Conservation (phyloP, 257 asterid species). For the Craterostigma plantagineum region DNA sequence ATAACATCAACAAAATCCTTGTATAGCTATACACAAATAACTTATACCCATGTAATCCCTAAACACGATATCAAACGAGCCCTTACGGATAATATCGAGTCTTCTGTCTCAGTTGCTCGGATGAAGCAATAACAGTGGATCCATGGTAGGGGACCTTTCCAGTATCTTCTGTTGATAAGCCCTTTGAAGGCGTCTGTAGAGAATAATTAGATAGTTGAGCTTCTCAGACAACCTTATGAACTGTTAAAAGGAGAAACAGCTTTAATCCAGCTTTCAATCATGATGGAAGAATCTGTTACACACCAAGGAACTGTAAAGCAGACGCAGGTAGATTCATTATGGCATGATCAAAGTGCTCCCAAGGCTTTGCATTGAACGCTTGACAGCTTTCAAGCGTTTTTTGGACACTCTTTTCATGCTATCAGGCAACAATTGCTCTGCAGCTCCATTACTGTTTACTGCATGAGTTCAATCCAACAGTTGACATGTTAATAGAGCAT, state of each 20-base stretch:
- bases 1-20: no score
- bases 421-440: constrained; percentile 14
- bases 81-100: constrained; percentile 41
- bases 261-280: no score
- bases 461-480: constrained; percentile 9
- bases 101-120: constrained; percentile 51
- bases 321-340: constrained; percentile 96
- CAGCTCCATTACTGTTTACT: constrained; percentile 18
- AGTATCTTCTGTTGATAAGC: constrained; percentile 35
- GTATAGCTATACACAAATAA: no score
- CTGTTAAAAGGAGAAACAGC: no score
- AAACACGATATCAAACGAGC: no score
- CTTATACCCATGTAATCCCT: no score
- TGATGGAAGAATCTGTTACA: constrained; percentile 1
- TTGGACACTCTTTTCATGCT: constrained; percentile 32
- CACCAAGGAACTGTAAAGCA: constrained; percentile 80
- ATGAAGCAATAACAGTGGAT: constrained; percentile 95
- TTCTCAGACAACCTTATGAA: no score
- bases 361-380: constrained; percentile 40
- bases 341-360: constrained; percentile 89
- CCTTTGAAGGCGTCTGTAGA: constrained; percentile 57
- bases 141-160: constrained; percentile 80
- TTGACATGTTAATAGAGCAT: background rate
- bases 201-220: constrained; percentile 4
- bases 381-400: constrained; percentile 31